These are phyloP conservation scores for Aurantiochytrium sp. DNA, from an alignment of 108 stramenopile species.

Conservation along the genomic window DNA sequence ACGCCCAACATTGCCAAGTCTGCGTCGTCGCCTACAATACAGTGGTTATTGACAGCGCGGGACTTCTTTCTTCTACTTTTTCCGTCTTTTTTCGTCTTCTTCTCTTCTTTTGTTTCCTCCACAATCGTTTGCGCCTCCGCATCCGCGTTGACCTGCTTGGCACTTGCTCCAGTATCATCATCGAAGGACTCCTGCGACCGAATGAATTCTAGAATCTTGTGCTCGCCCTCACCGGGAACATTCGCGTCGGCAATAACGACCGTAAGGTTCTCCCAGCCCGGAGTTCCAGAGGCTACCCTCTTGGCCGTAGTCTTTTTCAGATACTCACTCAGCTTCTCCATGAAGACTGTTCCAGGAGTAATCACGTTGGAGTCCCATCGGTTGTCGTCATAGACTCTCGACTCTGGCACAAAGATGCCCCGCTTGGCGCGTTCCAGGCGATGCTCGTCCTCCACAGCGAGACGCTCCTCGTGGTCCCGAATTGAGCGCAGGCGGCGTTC, in stretches of 20 bases:
- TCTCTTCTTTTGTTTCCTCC: constrained; percentile 33
- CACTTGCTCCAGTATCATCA: background rate
- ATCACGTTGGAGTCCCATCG: constrained; percentile 95
- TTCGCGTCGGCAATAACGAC: constrained; percentile 88
- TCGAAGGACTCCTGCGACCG: constrained; percentile 55
- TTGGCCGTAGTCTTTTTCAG: constrained; percentile 61
- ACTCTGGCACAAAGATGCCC: constrained; percentile 37
- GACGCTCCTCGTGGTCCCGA: constrained; percentile 78
- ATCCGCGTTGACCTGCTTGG: background rate
- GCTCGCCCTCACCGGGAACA: constrained; percentile 85
- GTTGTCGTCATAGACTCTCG: too few species aligned
- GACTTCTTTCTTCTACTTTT: background rate
- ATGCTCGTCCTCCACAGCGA: constrained; percentile 69
- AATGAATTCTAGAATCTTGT: constrained; percentile 97
- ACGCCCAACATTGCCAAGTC: constrained; percentile 98
- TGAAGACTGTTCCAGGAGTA: constrained; percentile 96
- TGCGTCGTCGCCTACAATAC: constrained; percentile 93
- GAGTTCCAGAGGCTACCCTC: constrained; percentile 61
- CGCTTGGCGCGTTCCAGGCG: constrained; percentile 57
- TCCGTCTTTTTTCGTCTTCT: background rate
- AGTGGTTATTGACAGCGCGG: constrained; percentile 58
- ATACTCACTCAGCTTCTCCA: constrained; percentile 66
- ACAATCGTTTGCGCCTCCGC: background rate
- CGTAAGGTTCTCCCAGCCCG: constrained; percentile 71
- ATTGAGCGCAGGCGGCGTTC: constrained; percentile 83